A percentile compares a stretch with the other conserved stretches of the same genome.
Evolutionary conservation across 176 grass and related monocot species (phyloP).

Genomic region (Hsuehochloa calcarea): DNA sequence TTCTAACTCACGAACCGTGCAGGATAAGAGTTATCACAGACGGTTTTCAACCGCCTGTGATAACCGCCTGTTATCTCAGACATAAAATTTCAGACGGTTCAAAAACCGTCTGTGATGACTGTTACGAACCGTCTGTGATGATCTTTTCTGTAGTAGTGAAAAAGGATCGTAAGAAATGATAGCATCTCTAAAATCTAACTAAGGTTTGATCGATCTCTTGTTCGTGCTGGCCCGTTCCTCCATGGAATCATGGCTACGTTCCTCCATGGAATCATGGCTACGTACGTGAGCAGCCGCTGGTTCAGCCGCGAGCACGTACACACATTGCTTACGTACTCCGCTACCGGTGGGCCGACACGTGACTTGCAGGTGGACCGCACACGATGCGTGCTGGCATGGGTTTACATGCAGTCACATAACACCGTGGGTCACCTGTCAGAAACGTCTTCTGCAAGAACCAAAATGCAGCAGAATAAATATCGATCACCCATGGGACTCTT

Average conservation of each 20-base stretch:
- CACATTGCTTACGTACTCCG: not conserved
- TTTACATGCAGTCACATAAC: not conserved
- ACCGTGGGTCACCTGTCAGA: not conserved
- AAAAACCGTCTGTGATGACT: too few relatives aligned
- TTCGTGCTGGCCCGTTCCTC: not conserved
- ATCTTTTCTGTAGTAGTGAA: too few relatives aligned
- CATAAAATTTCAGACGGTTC: too few relatives aligned
- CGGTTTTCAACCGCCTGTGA: too few relatives aligned
- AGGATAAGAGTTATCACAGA: too few relatives aligned
- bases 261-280: too few relatives aligned
- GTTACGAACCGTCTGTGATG: too few relatives aligned
- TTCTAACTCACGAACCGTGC: too few relatives aligned
- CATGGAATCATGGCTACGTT: not conserved
- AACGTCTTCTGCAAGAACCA: constrained; percentile 12
- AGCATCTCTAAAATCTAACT: too few relatives aligned
- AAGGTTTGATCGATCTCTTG: too few relatives aligned
- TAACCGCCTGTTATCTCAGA: too few relatives aligned
- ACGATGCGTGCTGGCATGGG: constrained; percentile 34
- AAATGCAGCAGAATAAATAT: constrained; percentile 27
- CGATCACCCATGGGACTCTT: not conserved
- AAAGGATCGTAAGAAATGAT: too few relatives aligned
- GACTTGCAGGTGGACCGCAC: not conserved
- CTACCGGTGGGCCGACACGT: not conserved
- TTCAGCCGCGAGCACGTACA: not conserved
- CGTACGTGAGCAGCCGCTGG: not conserved